Evolutionary conservation across 1,284 basidiomycete genomes (phyloP).

Genomic region (Filobasidium uniguttulatum): DNA sequence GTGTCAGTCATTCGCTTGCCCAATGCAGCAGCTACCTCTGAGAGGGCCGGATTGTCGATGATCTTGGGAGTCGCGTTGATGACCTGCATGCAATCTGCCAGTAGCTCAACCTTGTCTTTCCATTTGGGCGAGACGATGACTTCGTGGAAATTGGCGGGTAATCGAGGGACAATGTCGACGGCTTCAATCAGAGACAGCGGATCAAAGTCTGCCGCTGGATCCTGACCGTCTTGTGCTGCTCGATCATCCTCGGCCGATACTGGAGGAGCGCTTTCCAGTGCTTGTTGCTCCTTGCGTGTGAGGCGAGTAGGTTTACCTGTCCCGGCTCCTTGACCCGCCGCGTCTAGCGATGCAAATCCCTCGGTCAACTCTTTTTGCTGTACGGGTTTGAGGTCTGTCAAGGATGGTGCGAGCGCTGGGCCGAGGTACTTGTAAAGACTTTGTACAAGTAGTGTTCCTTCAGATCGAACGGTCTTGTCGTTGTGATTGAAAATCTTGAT

Average conservation of each 20-base stretch:
- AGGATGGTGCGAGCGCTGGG: conserved; percentile 67
- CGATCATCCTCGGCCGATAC: conserved; percentile 37
- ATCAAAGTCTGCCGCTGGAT: conserved; percentile 48
- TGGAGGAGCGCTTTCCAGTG: conserved; percentile 52
- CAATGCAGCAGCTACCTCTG: conserved; percentile 40
- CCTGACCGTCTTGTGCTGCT: conserved; percentile 30
- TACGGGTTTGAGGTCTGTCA: conserved; percentile 93
- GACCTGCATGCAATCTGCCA: conserved; percentile 68
- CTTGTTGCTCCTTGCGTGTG: conserved; percentile 65
- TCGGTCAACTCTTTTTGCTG: conserved; percentile 94
- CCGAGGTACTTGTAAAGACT: conserved; percentile 81
- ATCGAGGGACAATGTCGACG: conserved; percentile 58
- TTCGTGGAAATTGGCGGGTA: conserved; percentile 61
- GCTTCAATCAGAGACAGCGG: conserved; percentile 73
- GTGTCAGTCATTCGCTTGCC: conserved; percentile 71
- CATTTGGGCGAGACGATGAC: conserved; percentile 81
- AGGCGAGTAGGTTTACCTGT: conserved; percentile 61
- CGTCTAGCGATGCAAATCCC: conserved; percentile 70
- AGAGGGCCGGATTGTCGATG: conserved; percentile 41
- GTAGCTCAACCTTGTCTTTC: conserved; percentile 90
- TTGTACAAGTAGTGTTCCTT: conserved; percentile 66
- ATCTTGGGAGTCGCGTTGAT: conserved; percentile 57
- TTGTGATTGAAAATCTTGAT: conserved; percentile 90
- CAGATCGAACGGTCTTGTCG: conserved; percentile 90
- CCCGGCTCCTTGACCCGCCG: conserved; percentile 67